These are phyloP conservation scores for Rosa rugosa DNA, from an alignment of 306 rosid genomes.

Conservation along the genomic window DNA sequence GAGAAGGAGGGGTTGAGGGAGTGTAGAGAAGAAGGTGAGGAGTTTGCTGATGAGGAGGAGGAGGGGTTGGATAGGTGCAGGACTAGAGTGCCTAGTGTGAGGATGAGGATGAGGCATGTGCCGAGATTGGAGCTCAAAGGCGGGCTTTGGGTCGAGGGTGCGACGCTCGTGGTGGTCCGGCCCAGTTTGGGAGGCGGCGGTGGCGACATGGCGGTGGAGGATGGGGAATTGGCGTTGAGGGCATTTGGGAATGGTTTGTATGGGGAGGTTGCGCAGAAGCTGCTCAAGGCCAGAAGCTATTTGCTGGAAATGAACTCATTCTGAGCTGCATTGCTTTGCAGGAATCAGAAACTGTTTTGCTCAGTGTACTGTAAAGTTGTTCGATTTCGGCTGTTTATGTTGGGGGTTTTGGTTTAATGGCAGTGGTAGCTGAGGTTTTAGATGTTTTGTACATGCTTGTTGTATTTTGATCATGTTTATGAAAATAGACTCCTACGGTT, in stretches of 20 bases:
- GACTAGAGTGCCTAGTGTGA: conserved; percentile 45
- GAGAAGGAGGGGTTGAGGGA: conserved; percentile 31
- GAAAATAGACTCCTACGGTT: background rate
- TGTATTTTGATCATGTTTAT: background rate
- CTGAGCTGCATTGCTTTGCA: conserved; percentile 1
- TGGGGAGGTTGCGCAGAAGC: conserved; percentile 33
- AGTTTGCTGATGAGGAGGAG: background rate
- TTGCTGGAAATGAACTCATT: conserved; percentile 48
- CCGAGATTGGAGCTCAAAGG: conserved; percentile 30
- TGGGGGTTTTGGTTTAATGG: background rate
- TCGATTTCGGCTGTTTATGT: background rate
- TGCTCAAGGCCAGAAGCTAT: conserved; percentile 38
- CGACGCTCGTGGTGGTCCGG: conserved; percentile 49
- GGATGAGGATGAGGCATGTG: conserved; percentile 46
- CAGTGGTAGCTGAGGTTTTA: conserved; percentile 1
- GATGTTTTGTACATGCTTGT: conserved; percentile 6
- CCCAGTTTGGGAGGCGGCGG: conserved; percentile 15
- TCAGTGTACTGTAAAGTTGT: background rate
- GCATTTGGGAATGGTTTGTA: conserved; percentile 37
- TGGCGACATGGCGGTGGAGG: conserved; percentile 28
- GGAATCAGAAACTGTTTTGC: background rate
- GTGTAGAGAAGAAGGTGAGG: conserved; percentile 9
- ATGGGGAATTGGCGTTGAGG: conserved; percentile 30
- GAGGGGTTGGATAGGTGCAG: conserved; percentile 24
- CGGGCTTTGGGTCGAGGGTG: conserved; percentile 38